phyloP scores from a whole-genome alignment of 495 filamentous ascomycete genomes.

The Penicillium ochrochloron region DNA sequence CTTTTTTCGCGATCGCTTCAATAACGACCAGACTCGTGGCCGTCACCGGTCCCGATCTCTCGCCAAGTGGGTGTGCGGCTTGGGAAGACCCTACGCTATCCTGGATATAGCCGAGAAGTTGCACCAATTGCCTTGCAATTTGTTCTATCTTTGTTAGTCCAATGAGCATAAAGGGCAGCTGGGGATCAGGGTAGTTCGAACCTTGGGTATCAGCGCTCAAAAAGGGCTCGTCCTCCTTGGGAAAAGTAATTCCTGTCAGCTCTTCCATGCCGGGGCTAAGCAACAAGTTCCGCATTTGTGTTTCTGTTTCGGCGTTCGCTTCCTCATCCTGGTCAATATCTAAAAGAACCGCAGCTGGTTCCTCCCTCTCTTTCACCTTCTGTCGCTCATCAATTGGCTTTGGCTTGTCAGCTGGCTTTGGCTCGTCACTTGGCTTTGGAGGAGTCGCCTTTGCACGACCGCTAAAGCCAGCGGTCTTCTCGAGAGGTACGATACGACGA shows the following conservation, averaged over 20 bases:
- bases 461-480: conserved; percentile 4
- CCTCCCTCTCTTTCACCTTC: not conserved
- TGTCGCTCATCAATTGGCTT: not conserved
- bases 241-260: conserved; percentile 5
- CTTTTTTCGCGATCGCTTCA: not conserved
- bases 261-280: conserved; percentile 4
- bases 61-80: not conserved
- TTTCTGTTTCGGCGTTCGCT: too few relatives aligned
- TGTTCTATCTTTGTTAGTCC: not conserved
- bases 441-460: not conserved
- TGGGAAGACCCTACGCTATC: not conserved
- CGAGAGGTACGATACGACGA: not conserved
- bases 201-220: not conserved
- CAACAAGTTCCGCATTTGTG: not conserved
- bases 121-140: not conserved
- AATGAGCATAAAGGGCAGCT: not conserved
- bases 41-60: not conserved
- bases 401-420: not conserved
- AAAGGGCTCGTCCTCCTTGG: not conserved
- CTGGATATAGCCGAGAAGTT: not conserved
- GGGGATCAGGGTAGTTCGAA: not conserved
- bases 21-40: not conserved
- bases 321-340: not conserved
- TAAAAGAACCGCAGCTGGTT: not conserved
- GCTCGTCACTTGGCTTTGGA: not conserved